Percentiles rank a stretch among this genome's conserved stretches.
Evolutionary conservation across 2,329 filamentous ascomycete species (phyloP).

Genomic region (Fragosphaeria purpurea): DNA sequence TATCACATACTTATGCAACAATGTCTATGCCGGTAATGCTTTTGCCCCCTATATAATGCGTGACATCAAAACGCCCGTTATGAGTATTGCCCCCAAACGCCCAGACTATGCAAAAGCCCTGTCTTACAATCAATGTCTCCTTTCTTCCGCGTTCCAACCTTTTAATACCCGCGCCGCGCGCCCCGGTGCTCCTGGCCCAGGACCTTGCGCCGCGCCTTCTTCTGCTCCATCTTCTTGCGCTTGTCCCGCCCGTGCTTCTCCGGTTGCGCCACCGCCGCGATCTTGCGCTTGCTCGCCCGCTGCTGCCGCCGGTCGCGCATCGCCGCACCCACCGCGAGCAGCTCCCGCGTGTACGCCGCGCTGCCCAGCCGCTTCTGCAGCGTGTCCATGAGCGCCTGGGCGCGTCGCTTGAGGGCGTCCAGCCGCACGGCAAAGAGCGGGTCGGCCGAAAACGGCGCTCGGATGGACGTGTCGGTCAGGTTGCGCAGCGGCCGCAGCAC

Average conservation of each 20-base stretch:
- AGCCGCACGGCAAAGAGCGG: slow-evolving; percentile 58
- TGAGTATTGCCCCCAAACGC: too few species aligned
- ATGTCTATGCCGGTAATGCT: too few species aligned
- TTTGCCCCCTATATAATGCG: too few species aligned
- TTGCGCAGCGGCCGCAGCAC: slow-evolving; percentile 60
- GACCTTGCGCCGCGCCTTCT: slow-evolving; percentile 73
- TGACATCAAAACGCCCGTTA: not conserved
- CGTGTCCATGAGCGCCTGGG: slow-evolving; percentile 68
- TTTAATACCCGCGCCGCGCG: slow-evolving; percentile 59
- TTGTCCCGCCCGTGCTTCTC: slow-evolving; percentile 71
- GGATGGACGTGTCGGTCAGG: slow-evolving; percentile 70
- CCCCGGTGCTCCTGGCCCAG: slow-evolving; percentile 63
- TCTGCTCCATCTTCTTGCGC: slow-evolving; percentile 72
- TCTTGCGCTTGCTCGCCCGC: slow-evolving; percentile 73
- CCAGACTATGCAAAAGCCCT: not conserved
- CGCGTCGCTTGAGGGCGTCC: slow-evolving; percentile 59
- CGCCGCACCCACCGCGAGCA: slow-evolving; percentile 62
- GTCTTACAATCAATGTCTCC: not conserved
- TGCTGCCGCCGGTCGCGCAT: slow-evolving; percentile 64
- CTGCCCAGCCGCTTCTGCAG: slow-evolving; percentile 80
- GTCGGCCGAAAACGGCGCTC: slow-evolving; percentile 60
- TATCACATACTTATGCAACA: too few species aligned
- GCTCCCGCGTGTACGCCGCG: slow-evolving; percentile 62
- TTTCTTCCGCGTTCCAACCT: not conserved
- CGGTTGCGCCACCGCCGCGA: slow-evolving; percentile 75